These are phyloP conservation scores for Mesotaenium endlicherianum DNA, from an alignment of 139 green algal genomes.

Conservation along the genomic window DNA sequence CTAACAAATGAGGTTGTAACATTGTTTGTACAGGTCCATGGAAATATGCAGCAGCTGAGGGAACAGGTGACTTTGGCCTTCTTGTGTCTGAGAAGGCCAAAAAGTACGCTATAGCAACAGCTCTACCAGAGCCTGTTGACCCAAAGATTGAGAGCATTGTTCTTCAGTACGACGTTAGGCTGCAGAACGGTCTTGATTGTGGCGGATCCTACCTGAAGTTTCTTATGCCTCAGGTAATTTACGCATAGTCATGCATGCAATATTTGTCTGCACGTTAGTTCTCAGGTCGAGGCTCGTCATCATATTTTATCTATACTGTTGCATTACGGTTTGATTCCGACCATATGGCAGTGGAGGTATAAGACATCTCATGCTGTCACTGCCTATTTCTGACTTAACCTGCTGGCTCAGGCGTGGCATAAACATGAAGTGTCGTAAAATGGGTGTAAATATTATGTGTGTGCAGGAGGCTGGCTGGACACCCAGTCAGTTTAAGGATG, in stretches of 20 bases:
- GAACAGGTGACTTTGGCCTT: constrained; percentile 38
- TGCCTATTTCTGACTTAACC: too few species aligned
- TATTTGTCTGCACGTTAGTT: too few species aligned
- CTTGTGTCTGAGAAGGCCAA: constrained; percentile 72
- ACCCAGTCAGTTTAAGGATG: constrained; percentile 61
- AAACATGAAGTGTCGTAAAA: too few species aligned
- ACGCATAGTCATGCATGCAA: too few species aligned
- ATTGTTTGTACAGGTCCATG: constrained; percentile 26
- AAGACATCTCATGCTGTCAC: too few species aligned
- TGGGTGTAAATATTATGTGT: too few species aligned
- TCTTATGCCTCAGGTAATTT: constrained; percentile 59
- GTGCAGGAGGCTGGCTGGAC: constrained; percentile 58
- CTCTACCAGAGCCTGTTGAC: constrained; percentile 60
- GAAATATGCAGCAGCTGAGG: constrained; percentile 13
- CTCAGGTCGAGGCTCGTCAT: too few species aligned
- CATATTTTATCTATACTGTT: too few species aligned
- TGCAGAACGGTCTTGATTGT: constrained; percentile 68
- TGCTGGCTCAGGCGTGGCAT: too few species aligned
- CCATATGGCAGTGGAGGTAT: too few species aligned
- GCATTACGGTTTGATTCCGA: too few species aligned
- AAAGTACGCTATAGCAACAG: constrained; percentile 73
- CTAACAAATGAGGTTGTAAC: neutral
- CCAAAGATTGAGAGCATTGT: constrained; percentile 53
- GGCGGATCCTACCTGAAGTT: constrained; percentile 92
- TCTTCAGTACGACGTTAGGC: constrained; percentile 84